A percentile compares a stretch with the other conserved stretches of the same genome.
Conservation (phyloP, 805 yeast species). For the Lachancea nothofagi region DNA sequence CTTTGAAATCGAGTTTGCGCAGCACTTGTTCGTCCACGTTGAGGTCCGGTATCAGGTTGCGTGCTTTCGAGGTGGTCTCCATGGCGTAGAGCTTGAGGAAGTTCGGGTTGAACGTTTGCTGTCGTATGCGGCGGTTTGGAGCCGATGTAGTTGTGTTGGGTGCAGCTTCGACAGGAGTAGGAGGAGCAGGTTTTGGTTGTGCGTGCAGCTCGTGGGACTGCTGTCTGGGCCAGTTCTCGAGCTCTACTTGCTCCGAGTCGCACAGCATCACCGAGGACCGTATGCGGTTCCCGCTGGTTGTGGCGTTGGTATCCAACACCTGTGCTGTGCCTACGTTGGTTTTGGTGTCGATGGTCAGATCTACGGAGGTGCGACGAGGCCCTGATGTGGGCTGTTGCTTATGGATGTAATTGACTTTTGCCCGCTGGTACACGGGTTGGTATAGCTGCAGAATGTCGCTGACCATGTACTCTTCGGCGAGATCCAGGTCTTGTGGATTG, state of each 20-base stretch:
- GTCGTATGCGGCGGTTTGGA: conserved; percentile 26
- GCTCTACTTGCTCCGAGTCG: conserved; percentile 19
- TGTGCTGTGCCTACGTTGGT: conserved; percentile 9
- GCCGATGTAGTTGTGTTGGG: background rate
- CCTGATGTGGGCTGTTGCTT: background rate
- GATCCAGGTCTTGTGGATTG: conserved; percentile 24
- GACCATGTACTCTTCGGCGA: conserved; percentile 16
- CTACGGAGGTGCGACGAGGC: conserved; percentile 10
- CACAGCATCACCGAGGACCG: conserved; percentile 7
- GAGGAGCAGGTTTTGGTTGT: background rate
- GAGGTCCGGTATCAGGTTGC: conserved; percentile 26
- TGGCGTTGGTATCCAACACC: background rate
- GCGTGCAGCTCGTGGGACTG: background rate
- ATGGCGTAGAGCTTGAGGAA: conserved; percentile 29
- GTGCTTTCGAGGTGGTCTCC: conserved; percentile 23
- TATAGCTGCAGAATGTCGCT: conserved; percentile 18
- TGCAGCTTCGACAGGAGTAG: background rate
- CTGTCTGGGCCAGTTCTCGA: conserved; percentile 27
- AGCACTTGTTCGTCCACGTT: conserved; percentile 29
- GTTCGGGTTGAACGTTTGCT: conserved; percentile 24
- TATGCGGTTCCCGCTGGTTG: background rate
- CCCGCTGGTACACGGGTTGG: conserved; percentile 22
- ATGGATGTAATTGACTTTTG: no score
- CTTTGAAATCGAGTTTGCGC: conserved; percentile 17
- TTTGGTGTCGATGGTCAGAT: conserved; percentile 7